These are phyloP conservation scores for Apophysomyces elegans DNA, from an alignment of 371 early-diverging fungal genomes.

Conservation along the genomic window DNA sequence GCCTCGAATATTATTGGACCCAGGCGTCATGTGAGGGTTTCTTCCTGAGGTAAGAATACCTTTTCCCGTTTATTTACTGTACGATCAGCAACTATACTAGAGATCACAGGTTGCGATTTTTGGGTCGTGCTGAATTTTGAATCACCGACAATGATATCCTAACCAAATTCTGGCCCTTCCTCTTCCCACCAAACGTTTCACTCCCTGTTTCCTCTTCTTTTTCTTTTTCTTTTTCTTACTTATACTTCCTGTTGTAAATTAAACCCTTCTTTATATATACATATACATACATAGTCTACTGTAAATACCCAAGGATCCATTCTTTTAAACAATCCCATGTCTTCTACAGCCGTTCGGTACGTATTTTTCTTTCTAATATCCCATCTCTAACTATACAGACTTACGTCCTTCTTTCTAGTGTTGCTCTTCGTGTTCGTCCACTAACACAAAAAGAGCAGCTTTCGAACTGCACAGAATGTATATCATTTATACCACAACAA, in stretches of 20 bases:
- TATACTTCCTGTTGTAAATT: conserved; percentile 6
- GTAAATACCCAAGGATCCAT: not conserved
- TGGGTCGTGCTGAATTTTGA: not conserved
- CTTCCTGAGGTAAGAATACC: not conserved
- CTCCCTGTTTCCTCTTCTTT: not conserved
- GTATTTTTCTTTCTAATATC: not conserved
- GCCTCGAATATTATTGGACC: conserved; percentile 3
- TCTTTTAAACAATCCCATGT: conserved; percentile 16
- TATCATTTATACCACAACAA: conserved; percentile 62
- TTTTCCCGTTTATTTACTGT: not conserved
- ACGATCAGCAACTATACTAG: not conserved
- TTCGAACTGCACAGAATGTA: conserved; percentile 68
- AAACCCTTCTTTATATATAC: conserved; percentile 3
- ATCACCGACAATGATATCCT: conserved; percentile 3
- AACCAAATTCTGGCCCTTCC: not conserved
- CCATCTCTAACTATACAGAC: not conserved
- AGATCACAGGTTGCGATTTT: conserved; percentile 6
- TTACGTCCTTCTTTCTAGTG: conserved; percentile 40
- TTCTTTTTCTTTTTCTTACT: not conserved
- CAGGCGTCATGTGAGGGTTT: not conserved
- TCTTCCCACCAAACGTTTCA: conserved; percentile 4
- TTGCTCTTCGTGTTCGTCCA: conserved; percentile 81
- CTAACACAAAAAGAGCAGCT: conserved; percentile 72
- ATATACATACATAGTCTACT: not conserved
- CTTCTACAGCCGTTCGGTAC: conserved; percentile 42